These are phyloP conservation scores for Orbilia brochopaga DNA, from an alignment of 2,329 filamentous ascomycete genomes.

Conservation along the genomic window DNA sequence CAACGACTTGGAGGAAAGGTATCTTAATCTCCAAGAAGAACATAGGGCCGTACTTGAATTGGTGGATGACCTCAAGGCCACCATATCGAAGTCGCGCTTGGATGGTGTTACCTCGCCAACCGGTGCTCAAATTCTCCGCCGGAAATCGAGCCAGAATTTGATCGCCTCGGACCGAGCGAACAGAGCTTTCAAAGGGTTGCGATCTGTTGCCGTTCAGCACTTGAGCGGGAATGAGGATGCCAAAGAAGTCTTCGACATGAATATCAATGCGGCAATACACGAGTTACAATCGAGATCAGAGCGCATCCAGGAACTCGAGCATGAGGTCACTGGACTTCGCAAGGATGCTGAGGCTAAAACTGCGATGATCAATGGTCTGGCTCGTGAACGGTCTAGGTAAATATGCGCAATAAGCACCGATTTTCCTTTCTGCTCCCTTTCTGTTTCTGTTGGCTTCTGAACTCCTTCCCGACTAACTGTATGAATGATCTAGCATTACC, in stretches of 20 bases:
- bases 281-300: conserved; percentile 87
- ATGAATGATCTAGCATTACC: conserved; percentile 51
- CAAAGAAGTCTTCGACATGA: conserved; percentile 90
- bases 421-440: neutral
- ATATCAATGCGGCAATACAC: conserved; percentile 88
- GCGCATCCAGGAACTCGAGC: conserved; percentile 86
- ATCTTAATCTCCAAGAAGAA: conserved; percentile 67
- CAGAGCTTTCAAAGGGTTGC: conserved; percentile 84
- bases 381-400: conserved; percentile 82
- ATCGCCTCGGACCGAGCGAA: conserved; percentile 88
- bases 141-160: conserved; percentile 89
- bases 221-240: conserved; percentile 81
- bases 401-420: neutral
- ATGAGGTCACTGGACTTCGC: conserved; percentile 78
- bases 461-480: neutral
- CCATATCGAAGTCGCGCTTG: conserved; percentile 77
- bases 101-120: conserved; percentile 68
- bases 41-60: conserved; percentile 87
- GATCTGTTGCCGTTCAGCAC: conserved; percentile 84
- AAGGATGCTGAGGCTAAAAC: conserved; percentile 98
- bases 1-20: conserved; percentile 38
- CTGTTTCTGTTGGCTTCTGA: too few relatives aligned
- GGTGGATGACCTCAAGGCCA: conserved; percentile 87
- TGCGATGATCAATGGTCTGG: conserved; percentile 91
- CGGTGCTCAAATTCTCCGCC: conserved; percentile 78